Evolutionary conservation across 805 yeast species (phyloP).

Genomic region (Candida ipomoeae): DNA sequence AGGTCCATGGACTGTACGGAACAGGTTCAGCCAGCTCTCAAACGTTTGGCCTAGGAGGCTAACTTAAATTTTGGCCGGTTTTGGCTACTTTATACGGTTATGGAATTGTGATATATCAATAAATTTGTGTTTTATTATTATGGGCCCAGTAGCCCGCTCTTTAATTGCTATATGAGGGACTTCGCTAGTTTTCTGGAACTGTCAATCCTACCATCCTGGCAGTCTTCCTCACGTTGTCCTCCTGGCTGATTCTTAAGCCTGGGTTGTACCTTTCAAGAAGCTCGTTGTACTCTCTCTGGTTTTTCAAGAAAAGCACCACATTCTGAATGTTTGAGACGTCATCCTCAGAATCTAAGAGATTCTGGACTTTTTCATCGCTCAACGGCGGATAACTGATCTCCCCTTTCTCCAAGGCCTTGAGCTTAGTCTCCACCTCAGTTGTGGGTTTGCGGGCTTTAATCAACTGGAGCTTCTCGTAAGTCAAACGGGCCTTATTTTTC

Average conservation of each 20-base stretch:
- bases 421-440: conserved; percentile 30
- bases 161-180: no score
- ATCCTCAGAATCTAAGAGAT: conserved; percentile 8
- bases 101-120: background rate
- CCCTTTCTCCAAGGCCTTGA: conserved; percentile 21
- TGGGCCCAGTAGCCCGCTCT: no score
- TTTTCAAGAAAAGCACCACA: conserved; percentile 55
- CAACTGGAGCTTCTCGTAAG: conserved; percentile 46
- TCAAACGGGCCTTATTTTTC: conserved; percentile 43
- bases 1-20: conserved; percentile 16
- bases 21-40: conserved; percentile 3
- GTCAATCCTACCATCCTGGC: conserved; percentile 84
- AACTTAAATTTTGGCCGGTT: background rate
- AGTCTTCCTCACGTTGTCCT: conserved; percentile 71
- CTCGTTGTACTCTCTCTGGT: conserved; percentile 75
- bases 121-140: background rate
- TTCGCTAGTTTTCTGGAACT: conserved; percentile 28
- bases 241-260: conserved; percentile 70
- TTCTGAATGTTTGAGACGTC: conserved; percentile 46
- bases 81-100: background rate
- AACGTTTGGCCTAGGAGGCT: conserved; percentile 7
- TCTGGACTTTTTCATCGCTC: conserved; percentile 1
- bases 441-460: conserved; percentile 34
- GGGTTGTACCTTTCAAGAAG: conserved; percentile 84
- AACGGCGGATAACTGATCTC: conserved; percentile 13